Evolutionary conservation across 441 rosid species (phyloP).

Genomic region (Euphorbia schlechtendalii): DNA sequence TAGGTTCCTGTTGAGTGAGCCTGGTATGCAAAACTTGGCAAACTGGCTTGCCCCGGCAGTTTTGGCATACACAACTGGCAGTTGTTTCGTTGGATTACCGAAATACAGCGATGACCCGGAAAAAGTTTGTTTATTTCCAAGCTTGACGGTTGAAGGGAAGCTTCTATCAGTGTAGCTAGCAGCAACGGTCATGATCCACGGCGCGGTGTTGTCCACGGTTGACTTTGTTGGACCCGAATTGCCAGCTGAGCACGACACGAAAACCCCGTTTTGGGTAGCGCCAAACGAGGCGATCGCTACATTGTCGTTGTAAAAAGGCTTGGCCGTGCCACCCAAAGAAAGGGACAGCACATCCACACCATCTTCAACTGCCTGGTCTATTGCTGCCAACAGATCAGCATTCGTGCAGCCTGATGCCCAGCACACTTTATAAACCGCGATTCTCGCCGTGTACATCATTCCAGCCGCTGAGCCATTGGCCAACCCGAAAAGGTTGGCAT

Average conservation of each 20-base stretch:
- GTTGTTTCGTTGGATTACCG: constrained; percentile 37
- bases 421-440: constrained; percentile 67
- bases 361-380: constrained; percentile 54
- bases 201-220: constrained; percentile 57
- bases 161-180: constrained; percentile 59
- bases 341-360: constrained; percentile 63
- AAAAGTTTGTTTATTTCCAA: constrained; percentile 46
- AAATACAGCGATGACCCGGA: constrained; percentile 50
- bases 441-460: constrained; percentile 60
- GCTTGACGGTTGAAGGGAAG: constrained; percentile 50
- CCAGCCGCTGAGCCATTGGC: constrained; percentile 65
- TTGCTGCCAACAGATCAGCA: constrained; percentile 57
- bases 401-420: constrained; percentile 63
- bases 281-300: constrained; percentile 64
- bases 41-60: constrained; percentile 33
- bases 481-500: constrained; percentile 54
- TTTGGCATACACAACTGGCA: constrained; percentile 55
- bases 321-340: constrained; percentile 48
- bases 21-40: constrained; percentile 44
- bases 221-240: constrained; percentile 61
- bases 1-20: constrained; percentile 46
- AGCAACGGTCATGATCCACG: constrained; percentile 63
- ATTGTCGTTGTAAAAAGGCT: constrained; percentile 56
- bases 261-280: constrained; percentile 47
- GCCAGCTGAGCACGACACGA: constrained; percentile 66